phyloP scores from a whole-genome alignment of 768 basidiomycete genomes.

The Kwoniella sp. region DNA sequence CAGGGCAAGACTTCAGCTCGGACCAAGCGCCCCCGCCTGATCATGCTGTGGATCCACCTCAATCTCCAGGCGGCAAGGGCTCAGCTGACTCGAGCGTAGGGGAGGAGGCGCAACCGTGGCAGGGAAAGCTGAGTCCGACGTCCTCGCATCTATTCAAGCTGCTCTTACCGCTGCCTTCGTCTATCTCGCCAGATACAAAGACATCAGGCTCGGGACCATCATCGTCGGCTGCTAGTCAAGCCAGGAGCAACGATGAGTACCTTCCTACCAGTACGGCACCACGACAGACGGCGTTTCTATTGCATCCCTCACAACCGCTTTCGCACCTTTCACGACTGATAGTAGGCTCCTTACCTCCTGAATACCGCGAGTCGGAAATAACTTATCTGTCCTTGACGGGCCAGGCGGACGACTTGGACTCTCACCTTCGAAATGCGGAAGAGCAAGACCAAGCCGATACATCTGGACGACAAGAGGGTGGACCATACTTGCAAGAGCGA shows the following conservation, averaged over 20 bases:
- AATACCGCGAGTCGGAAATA: slow-evolving; percentile 43
- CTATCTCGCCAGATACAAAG: not conserved
- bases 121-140: slow-evolving; percentile 68
- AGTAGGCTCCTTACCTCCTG: slow-evolving; percentile 55
- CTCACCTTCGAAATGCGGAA: slow-evolving; percentile 41
- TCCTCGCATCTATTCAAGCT: slow-evolving; percentile 70
- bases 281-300: slow-evolving; percentile 63
- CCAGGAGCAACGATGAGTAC: no score
- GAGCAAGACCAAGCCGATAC: slow-evolving; percentile 51
- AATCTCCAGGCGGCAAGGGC: not conserved
- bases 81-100: not conserved
- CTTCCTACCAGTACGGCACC: slow-evolving; percentile 15
- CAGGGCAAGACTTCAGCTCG: slow-evolving; percentile 21
- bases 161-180: slow-evolving; percentile 61
- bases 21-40: not conserved
- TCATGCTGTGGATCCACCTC: not conserved
- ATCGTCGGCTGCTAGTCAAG: not conserved
- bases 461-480: slow-evolving; percentile 51
- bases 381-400: slow-evolving; percentile 53
- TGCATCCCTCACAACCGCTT: slow-evolving; percentile 71
- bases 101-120: slow-evolving; percentile 10
- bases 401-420: slow-evolving; percentile 43
- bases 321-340: slow-evolving; percentile 68
- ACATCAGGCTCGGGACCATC: not conserved
- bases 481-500: slow-evolving; percentile 46